Evolutionary conservation across 768 basidiomycete genomes (phyloP).

Genomic region (Leccinum rimulosum): DNA sequence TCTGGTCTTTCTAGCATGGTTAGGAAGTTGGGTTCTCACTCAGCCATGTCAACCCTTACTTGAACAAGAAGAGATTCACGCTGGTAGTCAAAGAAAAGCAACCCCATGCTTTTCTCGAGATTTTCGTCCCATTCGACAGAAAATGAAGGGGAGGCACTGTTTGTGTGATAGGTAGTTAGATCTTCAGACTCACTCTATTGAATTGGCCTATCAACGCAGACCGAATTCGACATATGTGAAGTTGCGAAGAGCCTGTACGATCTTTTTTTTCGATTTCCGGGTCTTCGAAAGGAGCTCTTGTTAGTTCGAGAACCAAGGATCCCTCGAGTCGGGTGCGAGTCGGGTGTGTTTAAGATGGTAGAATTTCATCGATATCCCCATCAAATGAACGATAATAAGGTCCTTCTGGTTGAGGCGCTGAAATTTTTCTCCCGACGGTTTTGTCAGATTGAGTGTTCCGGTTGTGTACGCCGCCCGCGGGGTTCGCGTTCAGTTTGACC

Average conservation of each 20-base stretch:
- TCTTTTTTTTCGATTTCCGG: conserved; percentile 54
- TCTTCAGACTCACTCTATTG: neutral
- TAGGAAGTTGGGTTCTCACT: too few relatives aligned
- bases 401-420: conserved; percentile 38
- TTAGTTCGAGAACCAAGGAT: conserved; percentile 36
- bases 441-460: conserved; percentile 33
- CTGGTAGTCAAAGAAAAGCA: conserved; percentile 63
- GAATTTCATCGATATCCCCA: conserved; percentile 39
- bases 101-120: conserved; percentile 46
- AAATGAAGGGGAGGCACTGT: conserved; percentile 17
- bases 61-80: conserved; percentile 62
- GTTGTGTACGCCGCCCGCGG: conserved; percentile 50
- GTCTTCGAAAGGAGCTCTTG: conserved; percentile 53
- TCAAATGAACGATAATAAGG: conserved; percentile 39
- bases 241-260: conserved; percentile 31
- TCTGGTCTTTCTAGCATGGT: too few relatives aligned
- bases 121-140: conserved; percentile 68
- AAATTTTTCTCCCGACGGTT: conserved; percentile 42
- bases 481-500: conserved; percentile 49
- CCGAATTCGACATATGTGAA: conserved; percentile 68
- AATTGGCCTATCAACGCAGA: conserved; percentile 25
- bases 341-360: neutral
- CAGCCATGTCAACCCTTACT: conserved; percentile 35
- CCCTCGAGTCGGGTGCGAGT: conserved; percentile 8
- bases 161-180: neutral